phyloP scores from a whole-genome alignment of 2,329 filamentous ascomycete genomes.

The Fusarium citri region DNA sequence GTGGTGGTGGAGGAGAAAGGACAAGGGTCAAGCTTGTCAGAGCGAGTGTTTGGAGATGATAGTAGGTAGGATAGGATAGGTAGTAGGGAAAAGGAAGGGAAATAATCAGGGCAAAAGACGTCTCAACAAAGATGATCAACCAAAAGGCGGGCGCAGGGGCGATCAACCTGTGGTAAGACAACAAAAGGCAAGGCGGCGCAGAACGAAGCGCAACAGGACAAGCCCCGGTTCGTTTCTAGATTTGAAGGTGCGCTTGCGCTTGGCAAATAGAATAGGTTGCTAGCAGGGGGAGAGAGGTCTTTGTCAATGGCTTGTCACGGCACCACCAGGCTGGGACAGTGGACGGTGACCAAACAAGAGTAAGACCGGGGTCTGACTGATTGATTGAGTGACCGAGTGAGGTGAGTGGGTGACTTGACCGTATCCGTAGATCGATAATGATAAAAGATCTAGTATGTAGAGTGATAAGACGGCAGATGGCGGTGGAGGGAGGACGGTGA shows the following conservation, averaged over 20 bases:
- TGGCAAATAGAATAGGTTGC: constrained; percentile 15
- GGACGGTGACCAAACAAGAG: constrained; percentile 15
- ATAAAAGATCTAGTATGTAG: too few relatives aligned
- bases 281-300: constrained; percentile 20
- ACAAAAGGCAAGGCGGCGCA: constrained; percentile 26
- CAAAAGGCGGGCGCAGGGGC: constrained; percentile 29
- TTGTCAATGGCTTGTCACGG: constrained; percentile 28
- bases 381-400: not conserved
- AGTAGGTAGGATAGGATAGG: not conserved
- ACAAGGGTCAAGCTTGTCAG: constrained; percentile 12
- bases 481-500: constrained; percentile 35
- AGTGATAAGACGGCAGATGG: constrained; percentile 23
- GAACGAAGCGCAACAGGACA: constrained; percentile 20
- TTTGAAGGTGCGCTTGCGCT: constrained; percentile 34
- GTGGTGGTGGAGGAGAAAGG: constrained; percentile 1
- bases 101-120: constrained; percentile 16
- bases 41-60: constrained; percentile 1
- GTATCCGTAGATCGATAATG: constrained; percentile 32
- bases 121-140: constrained; percentile 24
- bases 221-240: constrained; percentile 25
- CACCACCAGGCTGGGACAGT: constrained; percentile 39
- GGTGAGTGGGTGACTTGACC: not conserved
- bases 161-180: constrained; percentile 36
- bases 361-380: constrained; percentile 23
- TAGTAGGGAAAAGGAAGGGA: constrained; percentile 7